phyloP scores from a whole-genome alignment of 2,329 filamentous ascomycete genomes.

The Daldinia sp. region DNA sequence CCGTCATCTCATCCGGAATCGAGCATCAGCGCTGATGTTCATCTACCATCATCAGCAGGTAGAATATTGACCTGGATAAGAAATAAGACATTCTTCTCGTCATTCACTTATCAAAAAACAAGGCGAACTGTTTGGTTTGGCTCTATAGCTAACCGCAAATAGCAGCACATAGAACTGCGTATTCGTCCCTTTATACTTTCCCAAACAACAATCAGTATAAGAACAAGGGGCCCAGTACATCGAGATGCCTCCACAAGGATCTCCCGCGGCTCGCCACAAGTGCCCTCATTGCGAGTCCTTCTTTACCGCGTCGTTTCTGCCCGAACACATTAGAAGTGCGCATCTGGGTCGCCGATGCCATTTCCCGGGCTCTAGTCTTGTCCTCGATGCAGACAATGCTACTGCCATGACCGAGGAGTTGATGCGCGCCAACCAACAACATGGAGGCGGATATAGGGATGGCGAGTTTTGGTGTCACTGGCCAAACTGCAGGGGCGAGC shows the following conservation, averaged over 20 bases:
- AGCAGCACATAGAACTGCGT: no score
- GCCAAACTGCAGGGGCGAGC: not conserved
- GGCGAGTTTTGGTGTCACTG: constrained; percentile 1
- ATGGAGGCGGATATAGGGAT: not conserved
- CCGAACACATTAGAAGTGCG: constrained; percentile 6
- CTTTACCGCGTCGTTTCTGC: no score
- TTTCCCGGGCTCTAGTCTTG: not conserved
- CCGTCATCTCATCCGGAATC: no score
- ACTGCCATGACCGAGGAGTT: not conserved
- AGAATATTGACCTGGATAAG: not conserved
- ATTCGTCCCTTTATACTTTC: no score
- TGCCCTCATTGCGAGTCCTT: not conserved
- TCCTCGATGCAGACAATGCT: not conserved
- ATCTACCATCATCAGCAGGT: not conserved
- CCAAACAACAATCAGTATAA: no score
- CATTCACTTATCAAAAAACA: not conserved
- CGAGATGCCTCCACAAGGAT: not conserved
- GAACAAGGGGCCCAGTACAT: not conserved
- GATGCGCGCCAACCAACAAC: not conserved
- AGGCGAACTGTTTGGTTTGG: not conserved
- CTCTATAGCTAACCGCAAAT: not conserved
- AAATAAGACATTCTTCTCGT: not conserved
- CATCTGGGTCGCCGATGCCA: constrained; percentile 8
- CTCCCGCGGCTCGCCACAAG: not conserved
- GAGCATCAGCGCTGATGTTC: not conserved